phyloP scores from a whole-genome alignment of 192 early-diverging fungal species.

The Podila clonocystis region DNA sequence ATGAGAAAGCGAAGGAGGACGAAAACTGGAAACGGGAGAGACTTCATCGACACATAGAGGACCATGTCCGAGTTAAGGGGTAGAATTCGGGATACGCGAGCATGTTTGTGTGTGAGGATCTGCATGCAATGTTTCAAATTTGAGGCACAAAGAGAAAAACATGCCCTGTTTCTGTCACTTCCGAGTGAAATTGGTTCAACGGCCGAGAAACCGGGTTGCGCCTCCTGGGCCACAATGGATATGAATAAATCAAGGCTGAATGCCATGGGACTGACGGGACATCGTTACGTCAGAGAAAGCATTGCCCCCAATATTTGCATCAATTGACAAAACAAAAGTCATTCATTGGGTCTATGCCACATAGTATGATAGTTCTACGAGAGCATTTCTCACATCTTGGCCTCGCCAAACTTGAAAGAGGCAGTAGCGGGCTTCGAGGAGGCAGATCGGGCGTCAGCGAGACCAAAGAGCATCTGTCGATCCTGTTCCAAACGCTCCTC shows the following conservation, averaged over 20 bases:
- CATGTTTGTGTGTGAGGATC: not conserved
- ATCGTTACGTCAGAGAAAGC: no score
- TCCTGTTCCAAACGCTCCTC: constrained; percentile 43
- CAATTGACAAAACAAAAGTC: no score
- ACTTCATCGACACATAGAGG: not conserved
- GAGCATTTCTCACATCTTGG: constrained; percentile 20
- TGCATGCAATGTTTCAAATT: constrained; percentile 1
- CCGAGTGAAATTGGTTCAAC: not conserved
- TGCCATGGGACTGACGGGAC: no score
- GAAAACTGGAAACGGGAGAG: not conserved
- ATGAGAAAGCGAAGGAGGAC: not conserved
- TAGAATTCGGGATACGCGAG: not conserved
- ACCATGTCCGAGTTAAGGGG: constrained; percentile 3
- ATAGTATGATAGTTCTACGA: not conserved
- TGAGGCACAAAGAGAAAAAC: not conserved
- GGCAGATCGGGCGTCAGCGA: constrained; percentile 30
- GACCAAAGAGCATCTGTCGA: constrained; percentile 33
- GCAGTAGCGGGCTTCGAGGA: not conserved
- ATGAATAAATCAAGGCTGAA: no score
- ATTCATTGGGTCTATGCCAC: no score
- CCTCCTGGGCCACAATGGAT: no score
- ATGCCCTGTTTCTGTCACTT: not conserved
- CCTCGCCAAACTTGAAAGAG: constrained; percentile 17
- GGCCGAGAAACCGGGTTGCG: no score
- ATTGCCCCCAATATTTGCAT: no score